Percentiles rank a stretch among this genome's conserved stretches.
Evolutionary conservation across 257 asterid species (phyloP).

Genomic region (Cynanchum wilfordii): DNA sequence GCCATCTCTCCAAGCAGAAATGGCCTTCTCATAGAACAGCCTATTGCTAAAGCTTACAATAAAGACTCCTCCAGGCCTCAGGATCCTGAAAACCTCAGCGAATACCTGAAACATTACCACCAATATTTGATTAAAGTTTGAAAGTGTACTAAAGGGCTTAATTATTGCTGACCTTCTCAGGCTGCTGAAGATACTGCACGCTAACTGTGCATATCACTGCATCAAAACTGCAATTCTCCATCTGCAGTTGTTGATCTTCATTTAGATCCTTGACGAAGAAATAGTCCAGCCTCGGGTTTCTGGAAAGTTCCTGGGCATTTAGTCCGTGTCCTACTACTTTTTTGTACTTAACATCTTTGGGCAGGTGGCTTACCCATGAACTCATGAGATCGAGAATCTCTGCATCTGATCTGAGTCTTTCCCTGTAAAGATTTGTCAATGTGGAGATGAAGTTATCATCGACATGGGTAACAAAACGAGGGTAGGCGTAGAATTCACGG

Average conservation of each 20-base stretch:
- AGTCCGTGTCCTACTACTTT: constrained; percentile 84
- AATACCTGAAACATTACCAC: constrained; percentile 43
- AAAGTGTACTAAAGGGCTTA: background rate
- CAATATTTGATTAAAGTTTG: background rate
- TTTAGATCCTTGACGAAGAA: constrained; percentile 79
- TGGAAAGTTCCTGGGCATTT: constrained; percentile 70
- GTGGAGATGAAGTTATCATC: constrained; percentile 54
- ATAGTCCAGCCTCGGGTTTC: constrained; percentile 54
- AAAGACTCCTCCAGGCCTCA: constrained; percentile 73
- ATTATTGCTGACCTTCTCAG: constrained; percentile 49
- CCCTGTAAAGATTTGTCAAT: constrained; percentile 43
- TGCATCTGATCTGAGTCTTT: constrained; percentile 49
- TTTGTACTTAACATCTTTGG: constrained; percentile 50
- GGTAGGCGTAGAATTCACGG: constrained; percentile 59
- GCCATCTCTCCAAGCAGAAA: constrained; percentile 69
- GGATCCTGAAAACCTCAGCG: constrained; percentile 50
- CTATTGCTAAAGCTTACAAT: constrained; percentile 75
- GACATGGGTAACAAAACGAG: constrained; percentile 66
- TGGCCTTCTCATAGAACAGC: constrained; percentile 73
- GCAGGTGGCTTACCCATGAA: constrained; percentile 86
- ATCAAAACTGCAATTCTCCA: constrained; percentile 44
- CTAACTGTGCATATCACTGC: constrained; percentile 83
- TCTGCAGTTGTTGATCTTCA: constrained; percentile 47
- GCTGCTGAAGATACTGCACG: constrained; percentile 85
- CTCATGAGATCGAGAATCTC: constrained; percentile 82